Conservation (phyloP, 2,329 filamentous ascomycete species). For the Drechslerella dactyloides region DNA sequence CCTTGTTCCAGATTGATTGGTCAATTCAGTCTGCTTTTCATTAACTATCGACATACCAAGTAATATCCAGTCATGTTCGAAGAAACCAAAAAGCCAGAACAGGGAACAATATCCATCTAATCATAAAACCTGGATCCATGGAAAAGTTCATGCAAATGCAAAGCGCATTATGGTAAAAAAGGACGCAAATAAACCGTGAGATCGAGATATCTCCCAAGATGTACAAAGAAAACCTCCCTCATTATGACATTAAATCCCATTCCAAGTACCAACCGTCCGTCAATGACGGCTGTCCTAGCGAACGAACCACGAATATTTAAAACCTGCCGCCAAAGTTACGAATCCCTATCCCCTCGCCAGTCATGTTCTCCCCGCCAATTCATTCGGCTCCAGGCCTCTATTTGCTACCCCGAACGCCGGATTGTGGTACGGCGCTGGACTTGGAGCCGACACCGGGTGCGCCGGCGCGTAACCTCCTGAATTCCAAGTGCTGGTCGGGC, state of each 20-base stretch:
- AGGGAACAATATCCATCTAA: no score
- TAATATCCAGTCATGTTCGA: no score
- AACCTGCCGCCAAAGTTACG: no score
- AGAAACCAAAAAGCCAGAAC: no score
- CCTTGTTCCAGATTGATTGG: no score
- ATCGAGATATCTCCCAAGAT: conserved; percentile 28
- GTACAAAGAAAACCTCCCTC: conserved; percentile 33
- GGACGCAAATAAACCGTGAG: not conserved
- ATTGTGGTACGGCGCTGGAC: conserved; percentile 13
- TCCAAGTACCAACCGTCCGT: not conserved
- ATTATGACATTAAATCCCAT: conserved; percentile 21
- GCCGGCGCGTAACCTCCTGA: conserved; percentile 24
- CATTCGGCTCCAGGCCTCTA: conserved; percentile 17
- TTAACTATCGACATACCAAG: no score
- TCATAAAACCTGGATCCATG: not conserved
- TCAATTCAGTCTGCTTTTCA: no score
- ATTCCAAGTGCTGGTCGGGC: conserved; percentile 11
- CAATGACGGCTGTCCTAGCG: no score
- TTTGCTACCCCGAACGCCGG: conserved; percentile 34
- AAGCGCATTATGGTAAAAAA: not conserved
- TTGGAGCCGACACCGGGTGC: not conserved
- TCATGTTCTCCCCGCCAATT: conserved; percentile 30
- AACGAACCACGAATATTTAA: no score
- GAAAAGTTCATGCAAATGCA: conserved; percentile 3
- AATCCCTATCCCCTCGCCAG: conserved; percentile 35